Evolutionary conservation across 306 rosid species (phyloP), one percentile per base, ranked within the genome.

Genomic region (Trifolium repens): DNA sequence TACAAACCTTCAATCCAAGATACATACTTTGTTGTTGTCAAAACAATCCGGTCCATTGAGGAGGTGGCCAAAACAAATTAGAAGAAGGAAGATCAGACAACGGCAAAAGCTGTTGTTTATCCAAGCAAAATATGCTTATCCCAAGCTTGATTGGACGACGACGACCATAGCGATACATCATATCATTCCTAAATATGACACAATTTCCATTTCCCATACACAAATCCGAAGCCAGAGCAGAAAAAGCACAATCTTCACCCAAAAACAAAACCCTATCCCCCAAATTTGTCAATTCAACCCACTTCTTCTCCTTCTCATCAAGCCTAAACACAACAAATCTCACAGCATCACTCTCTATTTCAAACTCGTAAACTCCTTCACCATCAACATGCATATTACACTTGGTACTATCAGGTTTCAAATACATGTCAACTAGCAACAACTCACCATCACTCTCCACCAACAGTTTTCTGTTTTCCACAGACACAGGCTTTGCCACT

Each of bases 231-330:
- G 81, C 88, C 0, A 87, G 74, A 47, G 85, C 82, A 5, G 97
- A 88, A 64, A 93, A 93, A 0, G 93, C 78, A 60, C 88, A 93
- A 77, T 84, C 88, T 67, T 91, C 97, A 5, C 92, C 96, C 73
- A 93, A 78, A 35, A 93, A 91, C 87, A 88, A 65, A 68, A 89
- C 87, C 67, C 67, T 69, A 40, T 89, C 87, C 71, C 92, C 90
- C 88, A 93, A 75, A 70, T 75, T 67, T 10, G 16, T 67, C 74
- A 88, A 10, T 81, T 83, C 84, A 17, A 71, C 71, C 98, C 96
- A 93, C 80, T 54, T 37, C 8, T 37, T 37, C 40, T 37, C 40
- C 40, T 37, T 37, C 40, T 37, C 40, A 37, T 37, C 8, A 60
- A 93, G 78, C 78, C 71, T 76, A 61, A 58, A 88, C 60, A 89